Percentiles rank a stretch among this genome's conserved stretches.
Evolutionary conservation across 306 rosid species (phyloP).

Genomic region (Malus sieversii): DNA sequence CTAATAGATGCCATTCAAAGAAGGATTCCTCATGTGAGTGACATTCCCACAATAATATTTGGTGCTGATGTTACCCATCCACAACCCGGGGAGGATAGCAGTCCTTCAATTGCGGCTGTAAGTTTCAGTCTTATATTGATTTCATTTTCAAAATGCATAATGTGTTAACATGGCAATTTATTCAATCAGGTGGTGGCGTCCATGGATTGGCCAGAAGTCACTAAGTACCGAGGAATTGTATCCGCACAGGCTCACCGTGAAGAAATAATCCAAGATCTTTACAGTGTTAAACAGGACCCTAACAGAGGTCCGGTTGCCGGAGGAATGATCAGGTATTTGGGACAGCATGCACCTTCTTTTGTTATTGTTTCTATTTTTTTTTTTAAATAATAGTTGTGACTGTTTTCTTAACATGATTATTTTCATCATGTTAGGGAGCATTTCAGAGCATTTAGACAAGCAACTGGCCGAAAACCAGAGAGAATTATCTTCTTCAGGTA

Average conservation of each 20-base stretch:
- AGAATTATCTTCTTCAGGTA: slow-evolving; percentile 86
- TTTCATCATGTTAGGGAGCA: slow-evolving; percentile 39
- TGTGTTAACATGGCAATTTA: background rate
- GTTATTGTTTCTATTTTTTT: too few relatives aligned
- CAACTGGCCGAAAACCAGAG: slow-evolving; percentile 30
- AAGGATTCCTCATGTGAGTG: slow-evolving; percentile 46
- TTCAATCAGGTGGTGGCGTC: slow-evolving; percentile 72
- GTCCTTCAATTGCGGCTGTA: slow-evolving; percentile 90
- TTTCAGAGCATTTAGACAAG: slow-evolving; percentile 27
- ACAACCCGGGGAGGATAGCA: slow-evolving; percentile 52
- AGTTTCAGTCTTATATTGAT: background rate
- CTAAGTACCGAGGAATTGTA: slow-evolving; percentile 56
- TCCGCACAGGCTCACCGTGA: slow-evolving; percentile 56
- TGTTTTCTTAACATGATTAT: background rate
- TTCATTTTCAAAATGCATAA: too few relatives aligned
- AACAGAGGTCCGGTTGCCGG: slow-evolving; percentile 29
- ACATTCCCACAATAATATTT: slow-evolving; percentile 55
- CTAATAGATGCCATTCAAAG: slow-evolving; percentile 43
- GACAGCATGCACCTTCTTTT: background rate
- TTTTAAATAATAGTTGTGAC: too few relatives aligned
- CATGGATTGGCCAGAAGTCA: slow-evolving; percentile 80
- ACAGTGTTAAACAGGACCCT: slow-evolving; percentile 14
- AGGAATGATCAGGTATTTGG: slow-evolving; percentile 63
- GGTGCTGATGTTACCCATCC: slow-evolving; percentile 95
- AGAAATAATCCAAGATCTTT: slow-evolving; percentile 73